Conservation (phyloP, 202 grass and related monocot genomes). For the Saccharum hybrid region DNA sequence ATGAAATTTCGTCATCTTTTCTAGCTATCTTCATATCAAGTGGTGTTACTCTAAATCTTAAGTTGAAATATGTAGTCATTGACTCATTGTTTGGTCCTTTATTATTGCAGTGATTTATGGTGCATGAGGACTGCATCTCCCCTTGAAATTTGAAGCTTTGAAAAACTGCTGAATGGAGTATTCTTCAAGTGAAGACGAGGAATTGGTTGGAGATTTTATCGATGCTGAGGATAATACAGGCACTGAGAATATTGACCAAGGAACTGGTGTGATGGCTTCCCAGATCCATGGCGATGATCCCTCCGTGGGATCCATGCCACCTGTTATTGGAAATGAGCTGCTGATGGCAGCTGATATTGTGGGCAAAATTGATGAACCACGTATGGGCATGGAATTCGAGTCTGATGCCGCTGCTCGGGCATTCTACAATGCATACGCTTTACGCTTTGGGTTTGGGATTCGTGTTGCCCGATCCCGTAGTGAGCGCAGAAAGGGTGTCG, state of each 20-base stretch:
- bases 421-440: conserved; percentile 79
- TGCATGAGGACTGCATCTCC: background rate
- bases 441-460: conserved; percentile 80
- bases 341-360: conserved; percentile 50
- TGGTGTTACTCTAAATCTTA: background rate
- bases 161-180: conserved; percentile 62
- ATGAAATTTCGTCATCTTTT: background rate
- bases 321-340: conserved; percentile 39
- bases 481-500: conserved; percentile 76
- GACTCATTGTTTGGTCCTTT: background rate
- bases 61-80: background rate
- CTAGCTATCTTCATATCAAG: background rate
- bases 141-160: conserved; percentile 5
- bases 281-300: conserved; percentile 37
- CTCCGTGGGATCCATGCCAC: conserved; percentile 21
- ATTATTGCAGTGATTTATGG: conserved; percentile 17
- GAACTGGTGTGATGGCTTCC: conserved; percentile 22
- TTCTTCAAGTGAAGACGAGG: conserved; percentile 79
- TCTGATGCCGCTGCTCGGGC: conserved; percentile 70
- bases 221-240: conserved; percentile 62
- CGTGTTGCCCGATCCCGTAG: conserved; percentile 86
- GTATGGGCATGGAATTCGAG: conserved; percentile 76
- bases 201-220: conserved; percentile 66
- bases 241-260: conserved; percentile 45
- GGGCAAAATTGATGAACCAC: conserved; percentile 56